Conservation (phyloP, 108 stramenopile genomes). For the Nitzschia inconspicua region DNA sequence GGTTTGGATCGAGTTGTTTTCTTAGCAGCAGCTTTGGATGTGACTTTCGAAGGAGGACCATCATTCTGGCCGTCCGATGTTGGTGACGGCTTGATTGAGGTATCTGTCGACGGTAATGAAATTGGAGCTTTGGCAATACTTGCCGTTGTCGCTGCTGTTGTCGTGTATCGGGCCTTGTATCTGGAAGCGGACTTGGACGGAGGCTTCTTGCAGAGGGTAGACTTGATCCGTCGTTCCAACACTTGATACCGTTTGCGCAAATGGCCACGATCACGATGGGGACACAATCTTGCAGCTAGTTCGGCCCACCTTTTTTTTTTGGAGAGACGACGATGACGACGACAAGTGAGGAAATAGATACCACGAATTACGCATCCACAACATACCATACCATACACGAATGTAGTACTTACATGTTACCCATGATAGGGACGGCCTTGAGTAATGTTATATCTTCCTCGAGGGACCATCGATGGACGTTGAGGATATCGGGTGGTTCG, state of each 20-base stretch:
- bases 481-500: slow-evolving; percentile 70
- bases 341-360: background rate
- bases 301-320: slow-evolving; percentile 84
- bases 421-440: slow-evolving; percentile 76
- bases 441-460: slow-evolving; percentile 81
- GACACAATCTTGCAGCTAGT: slow-evolving; percentile 62
- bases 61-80: background rate
- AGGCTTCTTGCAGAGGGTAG: slow-evolving; percentile 20
- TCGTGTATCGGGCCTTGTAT: background rate
- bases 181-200: background rate
- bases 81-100: background rate
- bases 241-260: slow-evolving; percentile 86
- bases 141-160: slow-evolving; percentile 3
- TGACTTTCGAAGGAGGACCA: background rate
- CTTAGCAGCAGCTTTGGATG: background rate
- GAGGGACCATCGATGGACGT: slow-evolving; percentile 84
- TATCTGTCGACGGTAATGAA: background rate
- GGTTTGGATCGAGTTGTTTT: background rate
- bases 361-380: background rate
- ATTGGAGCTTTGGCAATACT: background rate
- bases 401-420: slow-evolving; percentile 36
- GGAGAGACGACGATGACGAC: background rate
- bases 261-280: slow-evolving; percentile 84
- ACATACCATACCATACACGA: background rate
- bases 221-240: slow-evolving; percentile 70